These are phyloP conservation scores for Aspergillus ibericus DNA, from an alignment of 2,329 filamentous ascomycete genomes.

Conservation along the genomic window DNA sequence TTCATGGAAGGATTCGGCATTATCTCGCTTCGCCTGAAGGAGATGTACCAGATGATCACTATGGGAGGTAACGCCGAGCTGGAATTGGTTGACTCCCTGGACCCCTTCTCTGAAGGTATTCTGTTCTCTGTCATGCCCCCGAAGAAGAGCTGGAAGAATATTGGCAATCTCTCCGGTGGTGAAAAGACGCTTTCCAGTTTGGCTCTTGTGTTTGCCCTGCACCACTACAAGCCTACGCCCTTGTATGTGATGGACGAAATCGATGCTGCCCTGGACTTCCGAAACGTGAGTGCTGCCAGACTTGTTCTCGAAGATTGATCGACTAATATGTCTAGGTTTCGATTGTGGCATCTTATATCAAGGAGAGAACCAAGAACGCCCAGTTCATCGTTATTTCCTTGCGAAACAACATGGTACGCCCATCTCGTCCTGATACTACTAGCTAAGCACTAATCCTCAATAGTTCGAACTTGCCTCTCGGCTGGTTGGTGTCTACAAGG, in stretches of 20 bases:
- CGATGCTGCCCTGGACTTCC: conserved; percentile 94
- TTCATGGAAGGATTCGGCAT: conserved; percentile 98
- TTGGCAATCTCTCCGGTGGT: conserved; percentile 89
- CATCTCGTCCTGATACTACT: background rate
- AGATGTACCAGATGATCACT: conserved; percentile 99
- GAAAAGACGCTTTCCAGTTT: conserved; percentile 95
- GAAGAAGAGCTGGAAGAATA: conserved; percentile 99
- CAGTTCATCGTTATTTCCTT: conserved; percentile 98
- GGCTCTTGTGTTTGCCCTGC: conserved; percentile 94
- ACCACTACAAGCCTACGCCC: conserved; percentile 97
- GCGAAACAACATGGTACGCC: conserved; percentile 83
- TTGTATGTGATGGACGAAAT: conserved; percentile 99
- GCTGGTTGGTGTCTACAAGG: conserved; percentile 97
- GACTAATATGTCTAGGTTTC: conserved; percentile 64
- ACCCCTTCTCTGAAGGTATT: conserved; percentile 96
- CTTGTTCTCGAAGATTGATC: background rate
- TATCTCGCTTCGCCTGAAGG: conserved; percentile 92
- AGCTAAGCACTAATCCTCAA: conserved; percentile 4
- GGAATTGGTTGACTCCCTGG: conserved; percentile 91
- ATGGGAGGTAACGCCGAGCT: conserved; percentile 99
- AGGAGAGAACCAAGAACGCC: conserved; percentile 97
- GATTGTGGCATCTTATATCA: conserved; percentile 98
- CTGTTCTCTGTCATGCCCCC: conserved; percentile 98
- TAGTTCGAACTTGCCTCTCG: conserved; percentile 90
- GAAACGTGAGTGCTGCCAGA: conserved; percentile 70